Evolutionary conservation across 148 eudicot species (phyloP).

Genomic region (Hydrangea macrophylla): DNA sequence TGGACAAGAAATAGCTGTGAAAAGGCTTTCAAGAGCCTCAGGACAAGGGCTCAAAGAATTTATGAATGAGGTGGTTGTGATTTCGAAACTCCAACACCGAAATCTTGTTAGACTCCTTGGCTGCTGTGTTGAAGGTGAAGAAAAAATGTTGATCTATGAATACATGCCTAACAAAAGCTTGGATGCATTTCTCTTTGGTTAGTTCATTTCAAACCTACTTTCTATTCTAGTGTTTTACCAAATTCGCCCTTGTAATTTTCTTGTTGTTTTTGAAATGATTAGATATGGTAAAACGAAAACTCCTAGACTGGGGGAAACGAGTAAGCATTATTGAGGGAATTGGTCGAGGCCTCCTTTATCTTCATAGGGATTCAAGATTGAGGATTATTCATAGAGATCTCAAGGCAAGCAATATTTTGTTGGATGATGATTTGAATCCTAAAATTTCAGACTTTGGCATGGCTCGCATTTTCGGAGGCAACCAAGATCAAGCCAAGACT

Average conservation of each 20-base stretch:
- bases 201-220: background rate
- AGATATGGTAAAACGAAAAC: constrained; percentile 24
- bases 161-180: constrained; percentile 54
- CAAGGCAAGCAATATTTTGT: constrained; percentile 44
- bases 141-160: constrained; percentile 46
- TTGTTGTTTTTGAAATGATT: background rate
- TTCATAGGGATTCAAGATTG: constrained; percentile 52
- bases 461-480: constrained; percentile 56
- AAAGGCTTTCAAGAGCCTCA: constrained; percentile 44
- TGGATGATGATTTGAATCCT: constrained; percentile 43
- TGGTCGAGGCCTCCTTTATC: constrained; percentile 57
- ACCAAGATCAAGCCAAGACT: constrained; percentile 50
- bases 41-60: constrained; percentile 50
- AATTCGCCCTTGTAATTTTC: background rate
- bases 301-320: constrained; percentile 46
- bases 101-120: constrained; percentile 53
- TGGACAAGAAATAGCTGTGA: constrained; percentile 46
- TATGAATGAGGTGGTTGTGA: constrained; percentile 45
- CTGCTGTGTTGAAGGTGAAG: constrained; percentile 45
- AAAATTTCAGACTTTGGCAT: constrained; percentile 58
- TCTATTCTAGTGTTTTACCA: too few species aligned
- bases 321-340: constrained; percentile 50
- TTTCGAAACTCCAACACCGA: constrained; percentile 56
- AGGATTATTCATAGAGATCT: constrained; percentile 53
- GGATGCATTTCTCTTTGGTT: constrained; percentile 52